phyloP scores from a whole-genome alignment of 2,329 filamentous ascomycete species.

The Endocalyx cinctus region DNA sequence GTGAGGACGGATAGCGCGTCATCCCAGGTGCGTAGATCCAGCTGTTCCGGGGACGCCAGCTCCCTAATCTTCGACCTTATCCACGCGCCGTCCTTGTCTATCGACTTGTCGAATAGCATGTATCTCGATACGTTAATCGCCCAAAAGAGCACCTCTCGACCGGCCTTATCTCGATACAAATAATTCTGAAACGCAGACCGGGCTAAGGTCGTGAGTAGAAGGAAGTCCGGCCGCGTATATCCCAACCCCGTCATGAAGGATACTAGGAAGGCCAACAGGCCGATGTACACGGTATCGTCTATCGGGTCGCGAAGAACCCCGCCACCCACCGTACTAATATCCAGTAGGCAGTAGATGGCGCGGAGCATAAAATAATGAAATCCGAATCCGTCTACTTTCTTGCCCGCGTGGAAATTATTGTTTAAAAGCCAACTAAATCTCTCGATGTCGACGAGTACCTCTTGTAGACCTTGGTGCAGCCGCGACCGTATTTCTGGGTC shows the following conservation, averaged over 20 bases:
- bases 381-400: conserved; percentile 12
- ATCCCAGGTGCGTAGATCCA: conserved; percentile 8
- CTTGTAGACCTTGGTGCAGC: conserved; percentile 3
- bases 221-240: conserved; percentile 8
- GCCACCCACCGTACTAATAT: conserved; percentile 7
- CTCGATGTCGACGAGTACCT: conserved; percentile 11
- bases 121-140: conserved; percentile 11
- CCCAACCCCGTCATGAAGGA: conserved; percentile 22
- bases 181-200: conserved; percentile 1
- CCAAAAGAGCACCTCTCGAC: conserved; percentile 17
- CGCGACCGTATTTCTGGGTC: neutral
- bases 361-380: conserved; percentile 22
- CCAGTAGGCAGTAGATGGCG: conserved; percentile 21
- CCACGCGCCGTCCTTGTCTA: conserved; percentile 8
- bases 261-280: no score
- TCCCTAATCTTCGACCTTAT: conserved; percentile 5
- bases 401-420: conserved; percentile 1
- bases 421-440: conserved; percentile 17
- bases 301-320: neutral
- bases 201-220: conserved; percentile 8
- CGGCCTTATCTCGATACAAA: conserved; percentile 2
- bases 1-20: conserved; percentile 1
- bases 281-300: conserved; percentile 19
- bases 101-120: conserved; percentile 1
- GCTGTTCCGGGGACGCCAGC: conserved; percentile 1